Percentiles rank a stretch among this genome's conserved stretches.
phyloP scores from a whole-genome alignment of 2,329 filamentous ascomycete species.

The Hypoxylon sp. region DNA sequence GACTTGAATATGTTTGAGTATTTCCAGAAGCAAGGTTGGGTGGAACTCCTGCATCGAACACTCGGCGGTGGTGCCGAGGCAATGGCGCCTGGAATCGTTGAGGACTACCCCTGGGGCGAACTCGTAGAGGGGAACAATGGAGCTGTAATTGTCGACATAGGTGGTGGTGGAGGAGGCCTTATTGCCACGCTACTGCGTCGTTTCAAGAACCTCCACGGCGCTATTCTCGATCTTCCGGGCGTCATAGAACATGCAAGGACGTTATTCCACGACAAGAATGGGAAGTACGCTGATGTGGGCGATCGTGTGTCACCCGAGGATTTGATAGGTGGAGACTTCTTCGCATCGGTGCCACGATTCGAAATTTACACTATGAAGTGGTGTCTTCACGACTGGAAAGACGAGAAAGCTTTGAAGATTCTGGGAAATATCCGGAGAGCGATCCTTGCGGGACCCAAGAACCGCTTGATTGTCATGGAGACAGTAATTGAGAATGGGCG shows the following conservation, averaged over 20 bases:
- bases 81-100: slow-evolving; percentile 58
- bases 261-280: slow-evolving; percentile 46
- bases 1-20: slow-evolving; percentile 60
- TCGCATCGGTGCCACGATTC: slow-evolving; percentile 53
- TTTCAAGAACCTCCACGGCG: slow-evolving; percentile 44
- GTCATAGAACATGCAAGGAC: slow-evolving; percentile 55
- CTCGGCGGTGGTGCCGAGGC: slow-evolving; percentile 58
- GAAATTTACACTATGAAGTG: slow-evolving; percentile 58
- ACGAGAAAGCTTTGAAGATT: slow-evolving; percentile 53
- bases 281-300: slow-evolving; percentile 51
- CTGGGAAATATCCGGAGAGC: slow-evolving; percentile 51
- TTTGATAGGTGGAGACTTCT: slow-evolving; percentile 59
- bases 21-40: slow-evolving; percentile 55
- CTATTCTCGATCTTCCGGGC: slow-evolving; percentile 55
- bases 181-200: slow-evolving; percentile 53
- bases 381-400: slow-evolving; percentile 61
- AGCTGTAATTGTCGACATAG: slow-evolving; percentile 56
- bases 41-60: slow-evolving; percentile 56
- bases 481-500: slow-evolving; percentile 55
- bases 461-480: slow-evolving; percentile 58
- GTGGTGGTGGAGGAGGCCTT: slow-evolving; percentile 59
- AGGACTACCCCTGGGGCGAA: slow-evolving; percentile 61
- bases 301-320: slow-evolving; percentile 48
- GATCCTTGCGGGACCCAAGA: slow-evolving; percentile 48
- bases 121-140: slow-evolving; percentile 41